These are phyloP conservation scores for Glutinoglossum americanum DNA, from an alignment of 495 filamentous ascomycete genomes.

Conservation along the genomic window DNA sequence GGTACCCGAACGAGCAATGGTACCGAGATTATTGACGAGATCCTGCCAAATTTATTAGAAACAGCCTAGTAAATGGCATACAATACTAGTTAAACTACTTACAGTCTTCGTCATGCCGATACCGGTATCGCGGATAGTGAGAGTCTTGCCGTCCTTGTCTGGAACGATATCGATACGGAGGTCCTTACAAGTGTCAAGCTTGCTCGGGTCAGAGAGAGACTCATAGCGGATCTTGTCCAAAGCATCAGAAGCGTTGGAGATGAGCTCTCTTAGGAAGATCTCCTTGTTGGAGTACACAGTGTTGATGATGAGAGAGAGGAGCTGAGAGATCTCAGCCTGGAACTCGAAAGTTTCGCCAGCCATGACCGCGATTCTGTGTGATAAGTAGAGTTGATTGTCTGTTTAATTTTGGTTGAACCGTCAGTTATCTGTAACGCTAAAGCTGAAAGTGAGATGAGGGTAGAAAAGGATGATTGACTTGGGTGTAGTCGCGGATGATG, in stretches of 20 bases:
- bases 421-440: neutral
- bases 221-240: slow-evolving; percentile 99
- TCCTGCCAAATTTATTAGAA: slow-evolving; percentile 29
- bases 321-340: slow-evolving; percentile 99
- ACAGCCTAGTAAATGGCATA: neutral
- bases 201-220: slow-evolving; percentile 85
- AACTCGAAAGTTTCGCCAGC: slow-evolving; percentile 89
- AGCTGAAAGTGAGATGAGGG: neutral
- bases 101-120: slow-evolving; percentile 99
- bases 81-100: slow-evolving; percentile 25
- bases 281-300: slow-evolving; percentile 99
- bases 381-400: neutral
- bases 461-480: neutral
- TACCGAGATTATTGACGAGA: slow-evolving; percentile 98
- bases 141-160: slow-evolving; percentile 86
- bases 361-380: slow-evolving; percentile 33
- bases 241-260: slow-evolving; percentile 95
- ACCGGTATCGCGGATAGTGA: slow-evolving; percentile 91
- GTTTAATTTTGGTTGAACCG: neutral
- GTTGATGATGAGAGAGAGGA: slow-evolving; percentile 98
- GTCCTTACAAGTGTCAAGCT: slow-evolving; percentile 92
- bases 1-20: slow-evolving; percentile 94
- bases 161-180: slow-evolving; percentile 96
- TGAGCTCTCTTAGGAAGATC: slow-evolving; percentile 94
- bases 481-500: neutral